A percentile compares a stretch with the other conserved stretches of the same genome.
Conservation (phyloP, 139 green algal genomes). For the Zygnema cylindricum region DNA sequence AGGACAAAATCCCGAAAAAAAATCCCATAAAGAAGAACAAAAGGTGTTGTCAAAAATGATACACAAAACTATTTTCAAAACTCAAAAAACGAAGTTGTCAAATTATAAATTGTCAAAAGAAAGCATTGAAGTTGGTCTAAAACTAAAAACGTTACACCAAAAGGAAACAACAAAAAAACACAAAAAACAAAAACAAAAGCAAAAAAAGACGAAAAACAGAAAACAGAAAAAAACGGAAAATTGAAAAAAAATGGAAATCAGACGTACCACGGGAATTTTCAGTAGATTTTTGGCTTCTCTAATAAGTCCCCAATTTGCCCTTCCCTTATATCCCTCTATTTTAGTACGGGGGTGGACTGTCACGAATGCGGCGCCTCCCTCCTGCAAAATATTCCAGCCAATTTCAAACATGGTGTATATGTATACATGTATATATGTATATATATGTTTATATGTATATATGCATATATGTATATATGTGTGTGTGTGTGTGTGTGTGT, state of each 20-base stretch:
- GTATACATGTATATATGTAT: constrained; percentile 37
- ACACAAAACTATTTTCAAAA: neutral
- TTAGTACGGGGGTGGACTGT: constrained; percentile 78
- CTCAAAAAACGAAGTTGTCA: neutral
- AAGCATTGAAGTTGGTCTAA: neutral
- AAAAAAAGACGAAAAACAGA: neutral
- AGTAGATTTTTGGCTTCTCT: neutral
- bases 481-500: too few species aligned
- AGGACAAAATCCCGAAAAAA: neutral
- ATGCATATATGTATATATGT: too few species aligned
- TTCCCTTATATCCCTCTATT: constrained; percentile 69
- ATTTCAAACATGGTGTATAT: neutral
- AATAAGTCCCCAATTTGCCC: neutral
- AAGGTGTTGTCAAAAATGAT: neutral
- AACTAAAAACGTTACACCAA: neutral
- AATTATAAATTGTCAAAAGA: neutral
- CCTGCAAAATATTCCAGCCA: constrained; percentile 41
- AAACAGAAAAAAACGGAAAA: neutral
- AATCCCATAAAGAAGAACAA: neutral
- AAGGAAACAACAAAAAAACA: neutral
- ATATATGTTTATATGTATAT: too few species aligned
- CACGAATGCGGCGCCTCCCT: constrained; percentile 73
- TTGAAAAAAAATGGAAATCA: neutral
- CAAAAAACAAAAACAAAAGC: neutral
- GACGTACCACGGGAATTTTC: constrained; percentile 17